Evolutionary conservation across 371 early-diverging fungal species (phyloP), one percentile per base, ranked within the genome.

Genomic region (Mucor mucedo): DNA sequence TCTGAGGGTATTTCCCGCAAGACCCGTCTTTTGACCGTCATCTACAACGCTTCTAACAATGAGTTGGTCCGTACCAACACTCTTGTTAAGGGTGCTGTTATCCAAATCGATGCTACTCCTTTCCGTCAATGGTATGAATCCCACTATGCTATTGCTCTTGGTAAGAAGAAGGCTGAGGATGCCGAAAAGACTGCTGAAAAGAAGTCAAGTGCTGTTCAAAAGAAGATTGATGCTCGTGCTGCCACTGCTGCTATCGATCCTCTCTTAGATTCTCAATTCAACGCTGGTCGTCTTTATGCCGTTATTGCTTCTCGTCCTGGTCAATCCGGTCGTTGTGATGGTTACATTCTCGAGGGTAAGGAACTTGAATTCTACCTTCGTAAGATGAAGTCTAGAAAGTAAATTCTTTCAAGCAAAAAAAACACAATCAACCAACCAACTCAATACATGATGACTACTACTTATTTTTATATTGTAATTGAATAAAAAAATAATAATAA

Each of bases 61-160:
- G 99, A 99, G 86, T 88, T 99, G 78, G 98, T 99, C 82, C 96
- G 99, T 80, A 99, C 99, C 84, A 98, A 98, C 90, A 99, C 99
- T 65, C 89, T 99, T 53, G 99, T 99, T 60, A 99, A 99, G 91
- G 92, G 95, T 70, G 89, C 94, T 80, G 93, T 99, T 69, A 91
- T 99, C 65, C 97, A 99, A 84, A 89, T 99, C 70, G 97, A 97
- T 84, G 96, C 99, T 73, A 93, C 97, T 66, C 97, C 97, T 60
- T 98, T 98, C 94, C 91, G 95, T 73, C 96, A 97, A 80, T 96
- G 96, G 95, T 96, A 94, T 82, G 96, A 97, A 87, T 79, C 91
- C 63, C 95, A 96, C 87, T 98, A 96, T 80, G 97, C 90, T 72
- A 71, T 82, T 68, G 82, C 92, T 63, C 78, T 96, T 52, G 97